phyloP scores from a whole-genome alignment of 2,329 filamentous ascomycete genomes.

The Cladosporium velox region DNA sequence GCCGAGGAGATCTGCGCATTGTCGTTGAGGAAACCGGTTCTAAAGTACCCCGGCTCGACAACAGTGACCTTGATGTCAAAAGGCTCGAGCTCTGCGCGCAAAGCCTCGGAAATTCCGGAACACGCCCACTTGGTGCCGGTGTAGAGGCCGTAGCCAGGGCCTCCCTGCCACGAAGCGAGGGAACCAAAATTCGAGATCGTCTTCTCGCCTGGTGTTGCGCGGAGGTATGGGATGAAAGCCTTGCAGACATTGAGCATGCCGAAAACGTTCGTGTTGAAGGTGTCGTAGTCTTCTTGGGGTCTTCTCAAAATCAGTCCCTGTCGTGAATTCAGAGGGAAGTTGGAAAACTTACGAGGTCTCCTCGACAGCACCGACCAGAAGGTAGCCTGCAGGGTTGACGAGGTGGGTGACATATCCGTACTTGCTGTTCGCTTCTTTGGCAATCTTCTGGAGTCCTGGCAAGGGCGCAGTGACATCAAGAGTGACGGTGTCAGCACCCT shows the following conservation, averaged over 20 bases:
- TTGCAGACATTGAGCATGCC: constrained; percentile 27
- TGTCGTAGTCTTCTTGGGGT: constrained; percentile 21
- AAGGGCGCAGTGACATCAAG: background rate
- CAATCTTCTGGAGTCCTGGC: background rate
- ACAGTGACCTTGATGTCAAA: background rate
- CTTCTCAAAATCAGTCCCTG: background rate
- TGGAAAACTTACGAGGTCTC: background rate
- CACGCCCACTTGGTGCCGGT: background rate
- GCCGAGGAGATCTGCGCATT: background rate
- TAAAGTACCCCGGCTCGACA: background rate
- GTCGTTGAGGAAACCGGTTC: background rate
- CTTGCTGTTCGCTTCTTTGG: background rate
- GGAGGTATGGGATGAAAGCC: constrained; percentile 28
- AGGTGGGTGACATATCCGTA: background rate
- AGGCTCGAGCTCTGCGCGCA: background rate
- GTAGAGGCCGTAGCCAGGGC: background rate
- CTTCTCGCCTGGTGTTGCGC: background rate
- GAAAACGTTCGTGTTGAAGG: constrained; percentile 29
- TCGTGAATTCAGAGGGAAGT: background rate
- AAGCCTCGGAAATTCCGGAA: background rate
- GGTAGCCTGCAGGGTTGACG: background rate
- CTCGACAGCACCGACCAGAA: background rate
- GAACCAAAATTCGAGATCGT: background rate
- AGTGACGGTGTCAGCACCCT: constrained; percentile 19
- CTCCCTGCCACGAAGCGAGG: background rate